These are phyloP conservation scores for Trichophyton benhamiae DNA, from an alignment of 2,329 filamentous ascomycete species.

Conservation along the genomic window DNA sequence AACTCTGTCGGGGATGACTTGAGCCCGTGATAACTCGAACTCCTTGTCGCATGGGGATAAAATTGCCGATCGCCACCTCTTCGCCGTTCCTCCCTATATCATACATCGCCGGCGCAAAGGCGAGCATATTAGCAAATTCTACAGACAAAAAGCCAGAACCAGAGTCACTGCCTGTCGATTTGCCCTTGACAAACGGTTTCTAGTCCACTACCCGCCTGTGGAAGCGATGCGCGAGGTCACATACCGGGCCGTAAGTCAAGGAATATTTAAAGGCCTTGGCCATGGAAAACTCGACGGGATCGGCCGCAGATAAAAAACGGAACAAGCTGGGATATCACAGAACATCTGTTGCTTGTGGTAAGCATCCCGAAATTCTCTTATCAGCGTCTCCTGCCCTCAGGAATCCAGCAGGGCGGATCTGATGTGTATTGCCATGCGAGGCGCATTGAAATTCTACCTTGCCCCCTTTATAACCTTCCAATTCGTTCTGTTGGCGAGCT, in stretches of 20 bases:
- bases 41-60: constrained; percentile 9
- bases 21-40: constrained; percentile 10
- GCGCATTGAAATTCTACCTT: no score
- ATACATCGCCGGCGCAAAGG: background rate
- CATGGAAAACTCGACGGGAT: constrained; percentile 26
- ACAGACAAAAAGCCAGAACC: background rate
- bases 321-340: constrained; percentile 94
- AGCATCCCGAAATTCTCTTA: constrained; percentile 33
- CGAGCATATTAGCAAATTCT: background rate
- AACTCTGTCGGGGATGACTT: constrained; percentile 13
- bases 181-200: background rate
- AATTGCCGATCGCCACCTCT: background rate
- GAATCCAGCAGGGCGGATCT: background rate
- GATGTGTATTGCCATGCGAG: no score
- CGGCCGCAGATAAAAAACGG: constrained; percentile 52
- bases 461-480: background rate
- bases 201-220: constrained; percentile 3
- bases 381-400: background rate
- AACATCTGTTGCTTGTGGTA: constrained; percentile 90
- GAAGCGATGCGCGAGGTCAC: constrained; percentile 32
- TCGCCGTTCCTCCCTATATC: background rate
- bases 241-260: constrained; percentile 24
- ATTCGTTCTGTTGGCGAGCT: background rate
- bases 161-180: background rate
- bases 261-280: constrained; percentile 22